Conservation (phyloP, 345 rosid genomes). For the Corymbia maculata region DNA sequence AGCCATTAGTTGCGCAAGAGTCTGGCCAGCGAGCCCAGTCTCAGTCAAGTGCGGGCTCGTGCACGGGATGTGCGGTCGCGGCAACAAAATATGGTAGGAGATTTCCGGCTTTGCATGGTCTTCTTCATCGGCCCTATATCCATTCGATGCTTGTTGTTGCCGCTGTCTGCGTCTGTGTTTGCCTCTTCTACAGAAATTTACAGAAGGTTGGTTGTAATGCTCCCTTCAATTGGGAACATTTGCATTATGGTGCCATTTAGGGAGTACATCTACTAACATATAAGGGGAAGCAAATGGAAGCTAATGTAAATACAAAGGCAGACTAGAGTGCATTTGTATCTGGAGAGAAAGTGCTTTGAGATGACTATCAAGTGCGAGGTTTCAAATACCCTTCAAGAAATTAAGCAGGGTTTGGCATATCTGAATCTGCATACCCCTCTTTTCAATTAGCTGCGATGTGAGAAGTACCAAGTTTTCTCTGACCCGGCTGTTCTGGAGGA, state of each 20-base stretch:
- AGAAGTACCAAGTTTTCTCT: background rate
- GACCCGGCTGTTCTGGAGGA: background rate
- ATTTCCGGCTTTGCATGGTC: conserved; percentile 35
- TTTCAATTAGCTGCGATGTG: background rate
- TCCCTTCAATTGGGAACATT: conserved; percentile 74
- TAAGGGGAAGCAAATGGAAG: background rate
- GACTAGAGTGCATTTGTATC: background rate
- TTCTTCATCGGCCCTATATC: conserved; percentile 67
- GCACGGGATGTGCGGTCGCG: conserved; percentile 44
- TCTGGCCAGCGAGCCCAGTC: background rate
- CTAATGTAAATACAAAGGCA: background rate
- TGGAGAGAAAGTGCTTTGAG: background rate
- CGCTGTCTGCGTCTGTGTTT: conserved; percentile 89
- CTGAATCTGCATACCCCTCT: background rate
- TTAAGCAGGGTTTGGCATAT: background rate
- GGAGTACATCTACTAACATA: background rate
- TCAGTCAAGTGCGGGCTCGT: conserved; percentile 22
- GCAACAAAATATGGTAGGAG: conserved; percentile 35
- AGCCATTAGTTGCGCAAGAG: background rate
- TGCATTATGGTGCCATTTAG: conserved; percentile 64
- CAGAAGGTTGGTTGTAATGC: conserved; percentile 35
- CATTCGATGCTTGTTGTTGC: conserved; percentile 86
- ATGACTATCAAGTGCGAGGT: background rate
- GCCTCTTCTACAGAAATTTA: conserved; percentile 66
- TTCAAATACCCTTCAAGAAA: background rate